These are phyloP conservation scores for Boechera stricta DNA, from an alignment of 345 rosid species.

Conservation along the genomic window DNA sequence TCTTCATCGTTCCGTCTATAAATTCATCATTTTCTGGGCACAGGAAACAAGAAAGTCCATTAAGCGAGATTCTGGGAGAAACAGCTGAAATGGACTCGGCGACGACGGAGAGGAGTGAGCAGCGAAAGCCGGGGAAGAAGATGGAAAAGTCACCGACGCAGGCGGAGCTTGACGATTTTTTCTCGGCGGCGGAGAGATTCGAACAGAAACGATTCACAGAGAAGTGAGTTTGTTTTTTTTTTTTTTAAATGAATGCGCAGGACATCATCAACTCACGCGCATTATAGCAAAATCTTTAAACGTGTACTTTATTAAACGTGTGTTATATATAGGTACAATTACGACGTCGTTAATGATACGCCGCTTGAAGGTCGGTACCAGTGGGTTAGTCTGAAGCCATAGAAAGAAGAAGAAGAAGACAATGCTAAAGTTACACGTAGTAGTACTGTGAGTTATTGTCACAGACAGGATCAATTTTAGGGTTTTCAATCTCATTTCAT, in stretches of 20 bases:
- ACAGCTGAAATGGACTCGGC: conserved; percentile 42
- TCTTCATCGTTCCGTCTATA: conserved; percentile 2
- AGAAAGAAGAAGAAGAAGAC: neutral
- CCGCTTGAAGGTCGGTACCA: conserved; percentile 72
- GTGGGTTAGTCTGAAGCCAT: conserved; percentile 56
- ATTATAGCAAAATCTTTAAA: conserved; percentile 17
- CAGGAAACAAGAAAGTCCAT: conserved; percentile 27
- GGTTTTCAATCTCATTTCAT: neutral
- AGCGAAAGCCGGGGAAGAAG: conserved; percentile 4
- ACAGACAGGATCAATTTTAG: conserved; percentile 18
- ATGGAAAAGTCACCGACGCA: conserved; percentile 36
- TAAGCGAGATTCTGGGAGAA: conserved; percentile 40
- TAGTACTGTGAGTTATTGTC: conserved; percentile 35
- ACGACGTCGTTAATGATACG: conserved; percentile 63
- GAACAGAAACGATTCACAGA: conserved; percentile 57
- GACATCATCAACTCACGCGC: conserved; percentile 28
- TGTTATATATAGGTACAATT: conserved; percentile 62
- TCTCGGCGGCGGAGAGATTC: conserved; percentile 50
- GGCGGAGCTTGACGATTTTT: conserved; percentile 57
- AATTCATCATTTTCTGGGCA: neutral
- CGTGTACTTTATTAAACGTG: neutral
- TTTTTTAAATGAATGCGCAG: conserved; percentile 38
- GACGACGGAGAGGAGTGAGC: conserved; percentile 24
- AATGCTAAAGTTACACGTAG: conserved; percentile 38
- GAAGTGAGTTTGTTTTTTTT: conserved; percentile 47